Conservation (phyloP, 352 stramenopile genomes). For the Phytophthora pini region DNA sequence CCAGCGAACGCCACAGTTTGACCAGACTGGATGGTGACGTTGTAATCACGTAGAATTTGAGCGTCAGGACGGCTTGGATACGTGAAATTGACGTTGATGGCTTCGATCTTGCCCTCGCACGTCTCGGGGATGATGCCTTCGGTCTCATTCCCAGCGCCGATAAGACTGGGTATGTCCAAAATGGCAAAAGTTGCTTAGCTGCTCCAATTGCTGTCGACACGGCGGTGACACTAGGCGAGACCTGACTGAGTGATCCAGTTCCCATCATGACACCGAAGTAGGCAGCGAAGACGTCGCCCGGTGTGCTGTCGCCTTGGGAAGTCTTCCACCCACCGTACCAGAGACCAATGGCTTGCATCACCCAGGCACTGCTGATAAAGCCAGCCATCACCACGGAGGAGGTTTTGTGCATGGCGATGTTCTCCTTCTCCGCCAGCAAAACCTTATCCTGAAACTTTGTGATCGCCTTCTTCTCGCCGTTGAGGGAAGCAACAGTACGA, state of each 20-base stretch:
- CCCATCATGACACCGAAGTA: conserved; percentile 63
- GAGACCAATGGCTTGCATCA: conserved; percentile 57
- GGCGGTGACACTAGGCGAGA: conserved; percentile 54
- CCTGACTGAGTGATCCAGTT: conserved; percentile 45
- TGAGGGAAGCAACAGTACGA: conserved; percentile 49
- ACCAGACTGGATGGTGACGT: conserved; percentile 70
- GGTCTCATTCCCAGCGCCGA: conserved; percentile 52
- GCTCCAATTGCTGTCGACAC: conserved; percentile 46
- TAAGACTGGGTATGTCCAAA: conserved; percentile 51
- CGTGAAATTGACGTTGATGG: conserved; percentile 69
- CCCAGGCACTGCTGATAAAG: conserved; percentile 50
- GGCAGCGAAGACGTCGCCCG: conserved; percentile 47
- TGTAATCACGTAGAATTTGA: conserved; percentile 81
- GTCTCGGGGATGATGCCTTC: conserved; percentile 38
- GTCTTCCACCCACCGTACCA: conserved; percentile 67
- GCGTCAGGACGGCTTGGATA: conserved; percentile 77
- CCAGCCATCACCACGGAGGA: conserved; percentile 38
- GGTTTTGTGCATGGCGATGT: conserved; percentile 47
- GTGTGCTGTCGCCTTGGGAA: conserved; percentile 36
- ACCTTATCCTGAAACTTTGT: conserved; percentile 42
- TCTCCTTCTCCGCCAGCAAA: conserved; percentile 39
- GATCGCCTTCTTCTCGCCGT: conserved; percentile 46
- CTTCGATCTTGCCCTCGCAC: conserved; percentile 58
- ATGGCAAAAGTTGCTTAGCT: conserved; percentile 47
- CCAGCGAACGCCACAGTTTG: conserved; percentile 90